phyloP scores from a whole-genome alignment of 2,329 filamentous ascomycete species.

The Dactylellina drechsleri region DNA sequence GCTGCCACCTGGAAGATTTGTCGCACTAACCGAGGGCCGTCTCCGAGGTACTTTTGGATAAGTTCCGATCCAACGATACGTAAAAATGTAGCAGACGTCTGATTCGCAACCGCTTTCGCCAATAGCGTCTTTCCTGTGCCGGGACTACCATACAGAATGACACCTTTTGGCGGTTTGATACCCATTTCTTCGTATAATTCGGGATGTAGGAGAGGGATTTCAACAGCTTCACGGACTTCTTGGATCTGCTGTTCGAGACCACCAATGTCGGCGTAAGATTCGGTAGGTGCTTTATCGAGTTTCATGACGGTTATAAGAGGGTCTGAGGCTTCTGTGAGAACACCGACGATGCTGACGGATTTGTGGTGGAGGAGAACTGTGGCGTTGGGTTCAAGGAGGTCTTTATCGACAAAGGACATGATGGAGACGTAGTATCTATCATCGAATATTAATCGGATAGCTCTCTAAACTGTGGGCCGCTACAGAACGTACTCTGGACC shows the following conservation, averaged over 20 bases:
- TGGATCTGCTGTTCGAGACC: conserved; percentile 95
- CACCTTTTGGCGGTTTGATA: conserved; percentile 99
- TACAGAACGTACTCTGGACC: conserved; percentile 79
- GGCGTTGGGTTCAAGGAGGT: conserved; percentile 92
- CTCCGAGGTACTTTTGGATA: conserved; percentile 98
- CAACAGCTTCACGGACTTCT: conserved; percentile 95
- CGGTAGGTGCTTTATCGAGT: conserved; percentile 96
- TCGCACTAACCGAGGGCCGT: conserved; percentile 91
- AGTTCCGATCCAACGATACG: conserved; percentile 96
- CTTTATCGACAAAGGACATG: conserved; percentile 99
- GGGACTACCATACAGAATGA: conserved; percentile 96
- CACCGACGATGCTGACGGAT: conserved; percentile 95
- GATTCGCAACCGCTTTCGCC: conserved; percentile 96
- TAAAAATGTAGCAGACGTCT: conserved; percentile 97
- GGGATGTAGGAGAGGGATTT: conserved; percentile 91
- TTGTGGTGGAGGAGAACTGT: conserved; percentile 97
- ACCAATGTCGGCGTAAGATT: conserved; percentile 98
- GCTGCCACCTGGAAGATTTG: conserved; percentile 91
- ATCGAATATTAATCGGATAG: conserved; percentile 2
- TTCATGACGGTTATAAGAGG: conserved; percentile 99
- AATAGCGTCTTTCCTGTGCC: conserved; percentile 99
- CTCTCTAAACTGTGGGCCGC: neutral
- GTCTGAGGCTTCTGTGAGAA: conserved; percentile 94
- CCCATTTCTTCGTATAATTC: conserved; percentile 99
- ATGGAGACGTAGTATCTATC: conserved; percentile 83